A percentile compares a stretch with the other conserved stretches of the same genome.
Conservation (phyloP, 2,329 filamentous ascomycete species). For the Cladophialophora psammophila region DNA sequence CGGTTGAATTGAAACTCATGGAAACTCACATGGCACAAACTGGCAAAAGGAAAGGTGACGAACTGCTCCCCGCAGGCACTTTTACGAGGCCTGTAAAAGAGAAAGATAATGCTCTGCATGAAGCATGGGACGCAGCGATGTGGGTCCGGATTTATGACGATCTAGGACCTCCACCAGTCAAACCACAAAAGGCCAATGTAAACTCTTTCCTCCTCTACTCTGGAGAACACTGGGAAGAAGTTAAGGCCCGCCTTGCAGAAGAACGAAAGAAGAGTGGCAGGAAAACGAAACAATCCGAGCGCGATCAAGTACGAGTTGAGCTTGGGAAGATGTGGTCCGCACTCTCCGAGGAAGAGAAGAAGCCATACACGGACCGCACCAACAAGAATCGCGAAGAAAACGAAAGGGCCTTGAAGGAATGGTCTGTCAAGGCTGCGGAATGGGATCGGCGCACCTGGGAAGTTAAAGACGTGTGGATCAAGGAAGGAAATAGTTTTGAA, state of each 20-base stretch:
- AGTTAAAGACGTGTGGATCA: conserved; percentile 51
- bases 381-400: conserved; percentile 73
- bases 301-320: conserved; percentile 80
- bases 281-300: conserved; percentile 65
- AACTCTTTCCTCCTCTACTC: conserved; percentile 93
- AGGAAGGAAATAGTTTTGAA: conserved; percentile 42
- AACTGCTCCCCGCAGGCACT: conserved; percentile 39
- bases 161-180: conserved; percentile 77
- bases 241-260: conserved; percentile 72
- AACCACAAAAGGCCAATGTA: conserved; percentile 74
- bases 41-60: conserved; percentile 41
- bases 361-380: conserved; percentile 79
- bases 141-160: conserved; percentile 63
- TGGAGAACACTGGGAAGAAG: conserved; percentile 71
- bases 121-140: conserved; percentile 65
- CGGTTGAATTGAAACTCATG: conserved; percentile 49
- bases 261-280: conserved; percentile 62
- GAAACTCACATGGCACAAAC: conserved; percentile 39
- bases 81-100: conserved; percentile 40
- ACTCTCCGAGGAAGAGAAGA: conserved; percentile 71
- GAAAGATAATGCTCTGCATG: conserved; percentile 46
- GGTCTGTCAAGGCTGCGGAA: conserved; percentile 72
- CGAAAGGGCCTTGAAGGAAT: conserved; percentile 68
- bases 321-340: conserved; percentile 92
- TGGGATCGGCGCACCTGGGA: conserved; percentile 51